Conservation (phyloP, 116 monocot species). For the Trichopus zeylanicus region DNA sequence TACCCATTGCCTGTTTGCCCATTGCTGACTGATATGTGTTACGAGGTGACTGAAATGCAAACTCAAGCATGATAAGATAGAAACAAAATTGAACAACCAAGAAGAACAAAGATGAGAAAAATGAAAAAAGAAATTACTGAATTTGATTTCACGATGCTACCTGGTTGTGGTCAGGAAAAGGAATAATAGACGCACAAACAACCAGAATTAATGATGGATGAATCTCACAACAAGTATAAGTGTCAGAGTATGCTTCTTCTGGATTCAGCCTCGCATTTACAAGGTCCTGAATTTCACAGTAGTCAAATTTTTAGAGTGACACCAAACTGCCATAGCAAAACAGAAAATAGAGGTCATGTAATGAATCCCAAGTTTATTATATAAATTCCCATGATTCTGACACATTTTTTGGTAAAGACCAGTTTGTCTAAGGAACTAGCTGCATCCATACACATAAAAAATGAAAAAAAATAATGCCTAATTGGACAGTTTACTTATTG, state of each 20-base stretch:
- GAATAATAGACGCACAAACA: slow-evolving; percentile 99
- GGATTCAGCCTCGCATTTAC: slow-evolving; percentile 85
- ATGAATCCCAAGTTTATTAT: too few species aligned
- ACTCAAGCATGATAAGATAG: slow-evolving; percentile 4
- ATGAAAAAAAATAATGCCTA: too few species aligned
- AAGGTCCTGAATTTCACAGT: slow-evolving; percentile 62
- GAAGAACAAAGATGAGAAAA: neutral
- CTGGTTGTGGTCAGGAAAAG: slow-evolving; percentile 99
- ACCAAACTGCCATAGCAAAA: neutral
- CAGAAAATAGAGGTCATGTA: too few species aligned
- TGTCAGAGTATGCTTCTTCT: slow-evolving; percentile 85
- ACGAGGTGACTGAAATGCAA: slow-evolving; percentile 77
- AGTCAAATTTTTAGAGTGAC: neutral
- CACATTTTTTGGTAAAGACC: too few species aligned
- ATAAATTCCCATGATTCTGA: too few species aligned
- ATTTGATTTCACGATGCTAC: slow-evolving; percentile 11
- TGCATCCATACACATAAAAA: too few species aligned
- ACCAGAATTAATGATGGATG: slow-evolving; percentile 96
- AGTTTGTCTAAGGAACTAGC: too few species aligned
- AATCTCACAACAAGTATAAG: slow-evolving; percentile 97
- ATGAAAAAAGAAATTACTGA: neutral
- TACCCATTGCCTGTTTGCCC: slow-evolving; percentile 99
- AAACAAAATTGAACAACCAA: neutral
- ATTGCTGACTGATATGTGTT: slow-evolving; percentile 99
- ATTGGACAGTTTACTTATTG: too few species aligned